phyloP scores from a whole-genome alignment of 352 stramenopile genomes.

The Pythium pectinolyticum region DNA sequence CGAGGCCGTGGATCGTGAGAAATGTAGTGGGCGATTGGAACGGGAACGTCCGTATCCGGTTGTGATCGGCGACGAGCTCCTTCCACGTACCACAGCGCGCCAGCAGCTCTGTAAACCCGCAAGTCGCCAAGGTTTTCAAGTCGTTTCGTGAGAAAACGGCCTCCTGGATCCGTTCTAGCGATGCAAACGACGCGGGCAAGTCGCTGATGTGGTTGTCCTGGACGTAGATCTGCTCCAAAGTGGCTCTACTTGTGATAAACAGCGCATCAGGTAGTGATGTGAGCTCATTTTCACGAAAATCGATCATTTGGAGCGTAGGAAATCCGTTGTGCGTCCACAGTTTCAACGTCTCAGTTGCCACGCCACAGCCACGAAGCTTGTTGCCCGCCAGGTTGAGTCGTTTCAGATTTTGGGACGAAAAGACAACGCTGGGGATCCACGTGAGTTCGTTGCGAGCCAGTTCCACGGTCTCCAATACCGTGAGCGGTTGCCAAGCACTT shows the following conservation, averaged over 20 bases:
- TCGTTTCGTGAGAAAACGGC: constrained; percentile 45
- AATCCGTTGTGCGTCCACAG: constrained; percentile 8
- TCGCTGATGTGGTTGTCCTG: constrained; percentile 47
- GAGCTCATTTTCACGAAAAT: constrained; percentile 37
- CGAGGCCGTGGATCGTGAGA: background rate
- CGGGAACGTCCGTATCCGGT: constrained; percentile 37
- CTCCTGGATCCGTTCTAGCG: constrained; percentile 25
- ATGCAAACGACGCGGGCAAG: constrained; percentile 30
- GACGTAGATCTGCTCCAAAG: constrained; percentile 33
- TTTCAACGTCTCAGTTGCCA: background rate
- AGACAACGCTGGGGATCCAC: constrained; percentile 10
- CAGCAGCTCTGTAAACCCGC: constrained; percentile 10
- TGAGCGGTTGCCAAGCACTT: too few relatives aligned
- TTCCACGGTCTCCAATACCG: constrained; percentile 32
- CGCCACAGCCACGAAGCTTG: constrained; percentile 7
- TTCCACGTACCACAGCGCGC: constrained; percentile 10
- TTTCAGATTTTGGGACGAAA: constrained; percentile 7
- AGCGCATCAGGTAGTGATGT: constrained; percentile 41
- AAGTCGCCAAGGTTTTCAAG: constrained; percentile 15
- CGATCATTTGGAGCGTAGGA: constrained; percentile 10
- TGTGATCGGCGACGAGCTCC: constrained; percentile 41
- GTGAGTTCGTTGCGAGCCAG: constrained; percentile 32
- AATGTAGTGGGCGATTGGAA: background rate
- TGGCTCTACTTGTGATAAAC: constrained; percentile 19
- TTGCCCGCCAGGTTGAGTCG: constrained; percentile 23